phyloP scores from a whole-genome alignment of 257 asterid species.

The Solanum medicagineum region DNA sequence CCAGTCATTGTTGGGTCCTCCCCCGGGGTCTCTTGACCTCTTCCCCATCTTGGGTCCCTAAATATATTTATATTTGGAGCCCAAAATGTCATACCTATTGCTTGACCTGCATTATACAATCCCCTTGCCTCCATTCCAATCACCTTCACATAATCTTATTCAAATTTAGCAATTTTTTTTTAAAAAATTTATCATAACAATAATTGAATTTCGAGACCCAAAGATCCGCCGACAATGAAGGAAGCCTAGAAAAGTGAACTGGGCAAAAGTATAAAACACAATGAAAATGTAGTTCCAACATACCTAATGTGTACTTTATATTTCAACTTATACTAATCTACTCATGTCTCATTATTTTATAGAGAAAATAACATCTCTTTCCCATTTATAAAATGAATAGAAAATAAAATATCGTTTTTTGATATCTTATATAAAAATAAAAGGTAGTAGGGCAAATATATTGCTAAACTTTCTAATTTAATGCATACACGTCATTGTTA shows the following conservation, averaged over 20 bases:
- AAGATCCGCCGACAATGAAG: not conserved
- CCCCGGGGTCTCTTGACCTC: conserved; percentile 90
- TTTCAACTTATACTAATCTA: not conserved
- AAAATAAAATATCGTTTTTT: not conserved
- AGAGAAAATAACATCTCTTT: not conserved
- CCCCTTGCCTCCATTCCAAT: conserved; percentile 69
- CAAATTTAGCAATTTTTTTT: not conserved
- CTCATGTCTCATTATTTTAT: not conserved
- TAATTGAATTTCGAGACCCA: not conserved
- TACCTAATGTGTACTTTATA: not conserved
- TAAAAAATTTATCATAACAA: not conserved
- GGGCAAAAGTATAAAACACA: too few species aligned
- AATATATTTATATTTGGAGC: conserved; percentile 72
- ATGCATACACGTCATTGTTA: not conserved
- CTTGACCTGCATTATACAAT: conserved; percentile 67
- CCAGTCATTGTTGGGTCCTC: conserved; percentile 57
- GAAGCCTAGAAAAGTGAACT: too few species aligned
- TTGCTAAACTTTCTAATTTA: not conserved
- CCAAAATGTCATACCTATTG: conserved; percentile 80
- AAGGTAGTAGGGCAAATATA: not conserved
- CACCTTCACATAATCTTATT: conserved; percentile 14
- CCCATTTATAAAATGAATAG: not conserved
- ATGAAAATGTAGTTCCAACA: not conserved
- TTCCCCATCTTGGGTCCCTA: conserved; percentile 87
- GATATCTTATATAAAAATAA: too few species aligned